Conservation (phyloP, 192 early-diverging fungal species). For the Umbelopsis sp. region DNA sequence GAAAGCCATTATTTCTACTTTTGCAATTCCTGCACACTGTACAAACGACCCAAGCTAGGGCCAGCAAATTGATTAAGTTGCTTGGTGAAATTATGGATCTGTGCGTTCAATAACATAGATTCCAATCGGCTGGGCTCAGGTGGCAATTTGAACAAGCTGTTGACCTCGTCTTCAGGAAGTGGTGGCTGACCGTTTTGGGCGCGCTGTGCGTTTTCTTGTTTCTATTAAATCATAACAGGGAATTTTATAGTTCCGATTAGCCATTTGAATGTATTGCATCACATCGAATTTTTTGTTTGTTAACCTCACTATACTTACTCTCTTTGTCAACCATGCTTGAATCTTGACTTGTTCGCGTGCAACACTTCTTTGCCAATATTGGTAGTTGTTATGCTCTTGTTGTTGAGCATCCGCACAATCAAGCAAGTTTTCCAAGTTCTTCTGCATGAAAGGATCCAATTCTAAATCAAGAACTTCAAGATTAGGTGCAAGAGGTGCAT, state of each 20-base stretch:
- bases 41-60: slow-evolving; percentile 93
- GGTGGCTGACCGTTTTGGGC: slow-evolving; percentile 63
- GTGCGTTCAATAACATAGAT: slow-evolving; percentile 83
- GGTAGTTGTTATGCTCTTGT: slow-evolving; percentile 90
- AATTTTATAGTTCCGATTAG: not conserved
- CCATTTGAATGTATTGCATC: not conserved
- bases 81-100: slow-evolving; percentile 92
- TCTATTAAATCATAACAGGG: slow-evolving; percentile 56
- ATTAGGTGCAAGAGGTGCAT: slow-evolving; percentile 54
- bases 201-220: slow-evolving; percentile 75
- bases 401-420: slow-evolving; percentile 88
- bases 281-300: not conserved
- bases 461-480: slow-evolving; percentile 79
- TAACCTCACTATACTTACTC: slow-evolving; percentile 43
- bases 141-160: slow-evolving; percentile 66
- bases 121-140: slow-evolving; percentile 92
- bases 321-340: slow-evolving; percentile 57
- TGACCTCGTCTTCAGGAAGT: slow-evolving; percentile 81
- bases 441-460: slow-evolving; percentile 84
- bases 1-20: slow-evolving; percentile 52
- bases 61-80: slow-evolving; percentile 93
- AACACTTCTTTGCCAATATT: slow-evolving; percentile 92
- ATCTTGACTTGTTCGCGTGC: slow-evolving; percentile 85
- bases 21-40: slow-evolving; percentile 75
- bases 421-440: slow-evolving; percentile 80